A percentile compares a stretch with the other conserved stretches of the same genome.
phyloP scores from a whole-genome alignment of 192 early-diverging fungal species.

The Backusella westeae region DNA sequence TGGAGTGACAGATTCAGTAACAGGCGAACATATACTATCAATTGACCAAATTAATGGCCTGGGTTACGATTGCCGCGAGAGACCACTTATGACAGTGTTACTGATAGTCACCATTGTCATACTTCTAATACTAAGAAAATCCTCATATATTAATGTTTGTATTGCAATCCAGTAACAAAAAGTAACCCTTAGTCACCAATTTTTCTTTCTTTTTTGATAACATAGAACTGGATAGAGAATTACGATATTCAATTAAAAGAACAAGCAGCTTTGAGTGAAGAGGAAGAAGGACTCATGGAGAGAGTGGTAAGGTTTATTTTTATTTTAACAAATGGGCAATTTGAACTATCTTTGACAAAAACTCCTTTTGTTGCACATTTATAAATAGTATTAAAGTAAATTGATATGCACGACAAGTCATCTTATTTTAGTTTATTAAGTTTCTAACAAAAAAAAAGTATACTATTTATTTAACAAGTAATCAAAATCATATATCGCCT shows the following conservation, averaged over 20 bases:
- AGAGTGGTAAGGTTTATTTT: not conserved
- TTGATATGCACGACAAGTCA: not conserved
- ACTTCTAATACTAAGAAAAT: not conserved
- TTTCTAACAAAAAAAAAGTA: not conserved
- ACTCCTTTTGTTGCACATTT: not conserved
- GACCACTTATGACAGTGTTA: conserved; percentile 1
- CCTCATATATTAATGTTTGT: not conserved
- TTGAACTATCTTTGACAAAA: not conserved
- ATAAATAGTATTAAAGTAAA: not conserved
- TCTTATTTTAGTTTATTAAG: not conserved
- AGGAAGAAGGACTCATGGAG: not conserved
- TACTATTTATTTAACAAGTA: not conserved
- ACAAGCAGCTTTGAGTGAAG: not conserved
- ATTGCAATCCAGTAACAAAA: not conserved
- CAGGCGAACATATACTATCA: not conserved
- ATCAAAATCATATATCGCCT: not conserved
- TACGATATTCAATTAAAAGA: not conserved
- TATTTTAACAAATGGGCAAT: not conserved
- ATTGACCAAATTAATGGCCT: not conserved
- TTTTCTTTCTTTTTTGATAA: not conserved
- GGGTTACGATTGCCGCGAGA: not conserved
- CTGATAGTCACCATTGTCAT: not conserved
- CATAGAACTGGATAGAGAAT: not conserved
- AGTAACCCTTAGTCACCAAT: not conserved
- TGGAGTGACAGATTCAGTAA: conserved; percentile 1